Evolutionary conservation across 805 yeast genomes (phyloP), one percentile per base, ranked within the genome.

Genomic region (Saturnispora quitensis): DNA sequence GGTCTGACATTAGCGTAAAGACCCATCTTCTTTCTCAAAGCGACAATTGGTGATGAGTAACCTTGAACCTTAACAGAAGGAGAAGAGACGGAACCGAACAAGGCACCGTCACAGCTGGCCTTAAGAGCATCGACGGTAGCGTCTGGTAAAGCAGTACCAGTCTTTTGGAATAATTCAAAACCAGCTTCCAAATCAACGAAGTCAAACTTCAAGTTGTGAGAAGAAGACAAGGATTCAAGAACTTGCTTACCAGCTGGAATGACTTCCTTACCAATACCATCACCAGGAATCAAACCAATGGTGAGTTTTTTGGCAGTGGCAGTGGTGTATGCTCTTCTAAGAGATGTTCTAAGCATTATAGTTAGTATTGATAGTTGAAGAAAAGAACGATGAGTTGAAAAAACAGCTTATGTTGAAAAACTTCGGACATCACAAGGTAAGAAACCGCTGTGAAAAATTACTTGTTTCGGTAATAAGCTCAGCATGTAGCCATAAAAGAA

Each of bases 11-110:
- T 93, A 61, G 99, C 99, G 68, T 86, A 93, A 50, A 93, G 75
- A 8, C 96, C 97, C 70, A 93, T 66, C 70, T 86, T 87, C 80
- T 91, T 93, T 75, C 99, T 85, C 65, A 93, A 77, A n/a, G 98
- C 98, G 51, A 93, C 99, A 68, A 93, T 91, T 60, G 99, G 99
- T 31, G 98, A 91, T 18, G 97, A 90, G 74, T 93, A 93, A 50
- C 99, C 99, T 45, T 78, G 93, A 45, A 93, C 98, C 72, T 89
- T 89, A 61, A 84, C 81, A 44, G 96, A 77, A 59, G 99, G 99
- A 18, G 97, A 89, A 46, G 89, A 88, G 51, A 93, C 99, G 52
- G 99, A 96, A 61, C 99, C 99, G 63, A 93, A 93, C 51, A 93
- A 76, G 18, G 98, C 99, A 74, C 97, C 98, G 63, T 93, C 96